These are phyloP conservation scores for Ustilago bromivora DNA, from an alignment of 1,284 basidiomycete species.

Conservation along the genomic window DNA sequence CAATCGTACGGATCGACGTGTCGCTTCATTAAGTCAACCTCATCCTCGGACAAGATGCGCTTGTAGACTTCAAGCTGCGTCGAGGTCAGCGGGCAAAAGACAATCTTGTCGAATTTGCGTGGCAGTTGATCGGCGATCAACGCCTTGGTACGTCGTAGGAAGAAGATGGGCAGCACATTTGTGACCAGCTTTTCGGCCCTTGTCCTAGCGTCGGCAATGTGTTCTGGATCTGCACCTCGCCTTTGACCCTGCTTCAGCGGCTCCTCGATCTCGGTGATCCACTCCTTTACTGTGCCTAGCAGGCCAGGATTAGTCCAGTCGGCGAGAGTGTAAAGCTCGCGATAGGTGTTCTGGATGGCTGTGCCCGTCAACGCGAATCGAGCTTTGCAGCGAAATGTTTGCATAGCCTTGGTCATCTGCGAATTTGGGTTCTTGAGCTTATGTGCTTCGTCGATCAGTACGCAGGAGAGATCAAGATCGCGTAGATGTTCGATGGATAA, in stretches of 20 bases:
- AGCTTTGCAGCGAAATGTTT: constrained; percentile 75
- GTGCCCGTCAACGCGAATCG: constrained; percentile 84
- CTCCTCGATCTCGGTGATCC: constrained; percentile 43
- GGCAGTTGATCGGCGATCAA: constrained; percentile 85
- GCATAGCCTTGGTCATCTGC: constrained; percentile 77
- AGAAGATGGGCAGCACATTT: constrained; percentile 79
- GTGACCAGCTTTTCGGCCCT: constrained; percentile 73
- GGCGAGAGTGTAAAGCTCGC: constrained; percentile 79
- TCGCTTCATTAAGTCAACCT: constrained; percentile 77
- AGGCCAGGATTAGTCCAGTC: constrained; percentile 56
- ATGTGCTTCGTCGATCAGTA: constrained; percentile 83
- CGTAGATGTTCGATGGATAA: constrained; percentile 79
- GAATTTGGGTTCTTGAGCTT: constrained; percentile 79
- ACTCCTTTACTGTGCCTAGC: constrained; percentile 40
- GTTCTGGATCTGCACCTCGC: constrained; percentile 75
- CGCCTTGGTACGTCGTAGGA: constrained; percentile 83
- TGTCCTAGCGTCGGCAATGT: constrained; percentile 73
- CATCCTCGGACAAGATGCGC: constrained; percentile 75
- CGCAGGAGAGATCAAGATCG: constrained; percentile 72
- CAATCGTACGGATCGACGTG: constrained; percentile 81
- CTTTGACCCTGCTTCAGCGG: constrained; percentile 77
- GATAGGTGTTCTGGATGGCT: constrained; percentile 85
- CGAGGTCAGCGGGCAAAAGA: constrained; percentile 83
- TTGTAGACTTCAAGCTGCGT: constrained; percentile 80
- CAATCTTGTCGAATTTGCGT: constrained; percentile 84